These are phyloP conservation scores for Aphanomyces invadans DNA, from an alignment of 352 stramenopile species.

Conservation along the genomic window DNA sequence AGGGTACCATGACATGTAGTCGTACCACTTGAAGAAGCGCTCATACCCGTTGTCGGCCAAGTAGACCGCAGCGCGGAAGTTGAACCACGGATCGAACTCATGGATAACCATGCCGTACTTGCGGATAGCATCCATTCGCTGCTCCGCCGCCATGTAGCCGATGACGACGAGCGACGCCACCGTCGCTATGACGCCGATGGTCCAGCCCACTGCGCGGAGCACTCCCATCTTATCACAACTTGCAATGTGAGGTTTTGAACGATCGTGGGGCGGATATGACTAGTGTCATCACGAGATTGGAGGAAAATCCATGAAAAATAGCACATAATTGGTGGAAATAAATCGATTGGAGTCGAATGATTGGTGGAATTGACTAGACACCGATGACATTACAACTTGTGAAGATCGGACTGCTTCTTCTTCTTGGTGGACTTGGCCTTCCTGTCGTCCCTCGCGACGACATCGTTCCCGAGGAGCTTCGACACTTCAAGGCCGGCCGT, in stretches of 20 bases:
- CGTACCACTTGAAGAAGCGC: slow-evolving; percentile 17
- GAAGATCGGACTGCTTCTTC: slow-evolving; percentile 10
- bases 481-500: slow-evolving; percentile 52
- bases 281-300: slow-evolving; percentile 1
- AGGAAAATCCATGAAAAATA: not conserved
- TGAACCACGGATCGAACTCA: slow-evolving; percentile 23
- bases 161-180: slow-evolving; percentile 11
- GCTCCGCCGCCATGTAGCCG: slow-evolving; percentile 16
- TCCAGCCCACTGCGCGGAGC: not conserved
- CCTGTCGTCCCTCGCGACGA: not conserved
- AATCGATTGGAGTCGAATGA: not conserved
- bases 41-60: slow-evolving; percentile 17
- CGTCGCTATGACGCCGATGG: not conserved
- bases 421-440: slow-evolving; percentile 3
- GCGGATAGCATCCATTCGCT: slow-evolving; percentile 11
- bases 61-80: slow-evolving; percentile 6
- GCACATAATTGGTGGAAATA: not conserved
- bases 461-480: slow-evolving; percentile 25
- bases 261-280: not conserved
- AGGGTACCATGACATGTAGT: slow-evolving; percentile 26
- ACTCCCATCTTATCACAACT: slow-evolving; percentile 6
- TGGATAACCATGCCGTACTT: slow-evolving; percentile 18
- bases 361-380: not conserved
- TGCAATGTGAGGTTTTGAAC: slow-evolving; percentile 12
- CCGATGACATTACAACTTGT: too few relatives aligned